These are phyloP conservation scores for Botrytis deweyae DNA, from an alignment of 2,329 filamentous ascomycete genomes.

Conservation along the genomic window DNA sequence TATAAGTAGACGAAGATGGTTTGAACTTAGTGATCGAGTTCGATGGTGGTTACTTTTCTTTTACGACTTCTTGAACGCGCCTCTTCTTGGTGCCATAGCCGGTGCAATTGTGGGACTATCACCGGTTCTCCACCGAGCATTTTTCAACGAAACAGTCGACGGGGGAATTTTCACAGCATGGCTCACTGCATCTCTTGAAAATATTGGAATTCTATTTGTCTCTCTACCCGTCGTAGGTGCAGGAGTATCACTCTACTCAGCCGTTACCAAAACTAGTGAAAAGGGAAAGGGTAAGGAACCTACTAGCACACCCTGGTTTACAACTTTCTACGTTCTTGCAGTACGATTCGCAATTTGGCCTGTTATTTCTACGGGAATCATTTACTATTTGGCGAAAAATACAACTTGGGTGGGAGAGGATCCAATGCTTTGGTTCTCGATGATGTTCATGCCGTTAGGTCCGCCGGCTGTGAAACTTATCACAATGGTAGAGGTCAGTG, in stretches of 20 bases:
- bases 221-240: slow-evolving; percentile 64
- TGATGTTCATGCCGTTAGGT: slow-evolving; percentile 50
- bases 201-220: slow-evolving; percentile 63
- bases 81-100: slow-evolving; percentile 58
- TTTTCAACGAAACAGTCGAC: slow-evolving; percentile 57
- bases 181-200: slow-evolving; percentile 61
- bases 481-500: slow-evolving; percentile 47
- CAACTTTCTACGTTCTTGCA: slow-evolving; percentile 51
- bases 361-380: slow-evolving; percentile 50
- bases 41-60: slow-evolving; percentile 42
- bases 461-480: slow-evolving; percentile 50
- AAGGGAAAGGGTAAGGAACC: slow-evolving; percentile 32
- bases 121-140: slow-evolving; percentile 57
- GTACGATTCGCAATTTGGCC: slow-evolving; percentile 64
- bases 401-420: slow-evolving; percentile 54
- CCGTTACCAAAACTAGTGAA: slow-evolving; percentile 49
- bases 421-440: slow-evolving; percentile 63
- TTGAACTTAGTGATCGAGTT: slow-evolving; percentile 33
- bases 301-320: slow-evolving; percentile 48
- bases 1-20: slow-evolving; percentile 35
- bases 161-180: slow-evolving; percentile 66
- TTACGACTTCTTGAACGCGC: slow-evolving; percentile 58
- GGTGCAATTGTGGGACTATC: slow-evolving; percentile 60
- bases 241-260: slow-evolving; percentile 61
- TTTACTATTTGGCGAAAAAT: slow-evolving; percentile 54